These are phyloP conservation scores for Skeletonema tropicum DNA, from an alignment of 108 stramenopile genomes.

Conservation along the genomic window DNA sequence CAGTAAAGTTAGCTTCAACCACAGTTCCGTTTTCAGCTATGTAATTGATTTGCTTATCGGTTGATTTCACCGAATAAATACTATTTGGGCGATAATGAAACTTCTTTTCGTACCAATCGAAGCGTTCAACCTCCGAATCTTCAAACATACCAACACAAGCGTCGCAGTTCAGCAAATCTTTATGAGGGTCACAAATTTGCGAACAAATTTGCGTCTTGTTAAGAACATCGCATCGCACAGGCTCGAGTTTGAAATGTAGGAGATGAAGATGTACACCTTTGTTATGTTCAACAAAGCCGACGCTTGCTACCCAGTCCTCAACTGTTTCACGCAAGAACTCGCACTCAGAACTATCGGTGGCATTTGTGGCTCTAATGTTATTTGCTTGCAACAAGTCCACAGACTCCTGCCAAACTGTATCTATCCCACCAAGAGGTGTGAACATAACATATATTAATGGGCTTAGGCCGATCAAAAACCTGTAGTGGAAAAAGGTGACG, in stretches of 20 bases:
- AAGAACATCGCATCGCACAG: slow-evolving; percentile 67
- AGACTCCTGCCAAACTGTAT: slow-evolving; percentile 40
- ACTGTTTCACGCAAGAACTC: slow-evolving; percentile 57
- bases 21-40: slow-evolving; percentile 22
- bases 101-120: slow-evolving; percentile 1
- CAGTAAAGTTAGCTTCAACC: slow-evolving; percentile 32
- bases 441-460: slow-evolving; percentile 33
- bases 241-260: slow-evolving; percentile 63
- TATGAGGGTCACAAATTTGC: background rate
- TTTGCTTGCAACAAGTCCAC: slow-evolving; percentile 66
- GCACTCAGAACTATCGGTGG: slow-evolving; percentile 49
- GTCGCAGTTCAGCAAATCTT: background rate
- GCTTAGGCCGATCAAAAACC: slow-evolving; percentile 60
- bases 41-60: background rate
- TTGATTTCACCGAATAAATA: background rate
- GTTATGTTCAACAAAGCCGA: slow-evolving; percentile 18
- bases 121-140: background rate
- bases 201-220: background rate
- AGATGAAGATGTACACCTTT: slow-evolving; percentile 37
- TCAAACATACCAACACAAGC: background rate
- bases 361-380: slow-evolving; percentile 48
- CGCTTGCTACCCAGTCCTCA: slow-evolving; percentile 50
- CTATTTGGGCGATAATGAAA: slow-evolving; percentile 24
- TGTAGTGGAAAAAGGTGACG: slow-evolving; percentile 7
- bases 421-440: slow-evolving; percentile 30